A percentile compares a stretch with the other conserved stretches of the same genome.
phyloP scores from a whole-genome alignment of 2,329 filamentous ascomycete genomes.

The Fusarium transvaalense region DNA sequence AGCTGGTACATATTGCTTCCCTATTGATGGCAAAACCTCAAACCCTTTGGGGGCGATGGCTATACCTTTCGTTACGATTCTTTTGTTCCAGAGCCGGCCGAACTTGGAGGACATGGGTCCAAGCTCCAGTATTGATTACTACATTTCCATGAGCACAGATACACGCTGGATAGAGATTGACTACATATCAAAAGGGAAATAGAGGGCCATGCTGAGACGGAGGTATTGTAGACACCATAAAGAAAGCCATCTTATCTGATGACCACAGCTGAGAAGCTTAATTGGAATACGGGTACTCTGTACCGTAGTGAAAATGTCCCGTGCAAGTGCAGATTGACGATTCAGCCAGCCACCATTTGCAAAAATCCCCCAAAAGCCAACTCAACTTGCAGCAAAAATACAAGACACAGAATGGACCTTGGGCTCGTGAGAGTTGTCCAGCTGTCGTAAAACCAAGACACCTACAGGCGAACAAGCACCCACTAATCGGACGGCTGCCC shows the following conservation, averaged over 20 bases:
- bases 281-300: conserved; percentile 4
- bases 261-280: conserved; percentile 12
- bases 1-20: conserved; percentile 21
- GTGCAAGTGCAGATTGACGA: conserved; percentile 21
- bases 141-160: not conserved
- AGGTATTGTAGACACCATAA: conserved; percentile 4
- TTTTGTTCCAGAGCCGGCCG: conserved; percentile 1
- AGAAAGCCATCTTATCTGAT: conserved; percentile 30
- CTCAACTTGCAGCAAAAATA: conserved; percentile 8
- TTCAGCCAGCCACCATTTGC: conserved; percentile 34
- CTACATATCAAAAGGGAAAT: not conserved
- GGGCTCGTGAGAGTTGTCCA: conserved; percentile 3
- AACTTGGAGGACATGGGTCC: conserved; percentile 26
- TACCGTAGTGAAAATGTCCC: conserved; percentile 1
- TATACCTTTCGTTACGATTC: conserved; percentile 20
- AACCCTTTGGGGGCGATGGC: conserved; percentile 9
- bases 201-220: not conserved
- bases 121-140: conserved; percentile 24
- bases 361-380: conserved; percentile 15
- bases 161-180: conserved; percentile 7
- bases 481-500: conserved; percentile 33
- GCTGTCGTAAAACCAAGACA: conserved; percentile 30
- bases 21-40: conserved; percentile 18
- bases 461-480: not conserved
- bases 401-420: not conserved